These are phyloP conservation scores for Leishmania tarentolae DNA, from an alignment of 208 protist species.

Conservation along the genomic window DNA sequence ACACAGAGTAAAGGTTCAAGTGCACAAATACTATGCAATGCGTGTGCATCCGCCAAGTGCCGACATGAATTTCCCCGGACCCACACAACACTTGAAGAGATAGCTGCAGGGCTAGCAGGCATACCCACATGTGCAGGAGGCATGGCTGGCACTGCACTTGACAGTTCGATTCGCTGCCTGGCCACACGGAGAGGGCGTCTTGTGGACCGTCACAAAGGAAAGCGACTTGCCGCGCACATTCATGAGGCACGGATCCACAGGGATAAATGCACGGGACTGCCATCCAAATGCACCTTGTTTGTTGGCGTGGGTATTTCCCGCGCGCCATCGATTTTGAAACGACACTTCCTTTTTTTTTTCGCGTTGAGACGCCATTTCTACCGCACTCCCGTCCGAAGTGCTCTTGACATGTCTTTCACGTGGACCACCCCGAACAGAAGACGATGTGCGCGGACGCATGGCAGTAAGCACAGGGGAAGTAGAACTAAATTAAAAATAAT, in stretches of 20 bases:
- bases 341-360: neutral
- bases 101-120: neutral
- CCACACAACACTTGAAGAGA: neutral
- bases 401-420: neutral
- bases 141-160: neutral
- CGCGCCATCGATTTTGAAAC: neutral
- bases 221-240: neutral
- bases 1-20: neutral
- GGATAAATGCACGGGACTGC: neutral
- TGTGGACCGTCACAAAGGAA: neutral
- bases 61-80: neutral
- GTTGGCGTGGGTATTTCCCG: neutral
- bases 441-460: too few species aligned
- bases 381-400: neutral
- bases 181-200: neutral
- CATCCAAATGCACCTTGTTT: neutral
- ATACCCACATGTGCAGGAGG: neutral
- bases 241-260: neutral
- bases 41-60: neutral
- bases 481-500: neutral
- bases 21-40: neutral
- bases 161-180: neutral
- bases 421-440: too few species aligned
- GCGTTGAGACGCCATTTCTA: neutral
- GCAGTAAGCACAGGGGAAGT: conserved; percentile 7